These are phyloP conservation scores for Medicago lupulina DNA, from an alignment of 306 rosid species.

Conservation along the genomic window DNA sequence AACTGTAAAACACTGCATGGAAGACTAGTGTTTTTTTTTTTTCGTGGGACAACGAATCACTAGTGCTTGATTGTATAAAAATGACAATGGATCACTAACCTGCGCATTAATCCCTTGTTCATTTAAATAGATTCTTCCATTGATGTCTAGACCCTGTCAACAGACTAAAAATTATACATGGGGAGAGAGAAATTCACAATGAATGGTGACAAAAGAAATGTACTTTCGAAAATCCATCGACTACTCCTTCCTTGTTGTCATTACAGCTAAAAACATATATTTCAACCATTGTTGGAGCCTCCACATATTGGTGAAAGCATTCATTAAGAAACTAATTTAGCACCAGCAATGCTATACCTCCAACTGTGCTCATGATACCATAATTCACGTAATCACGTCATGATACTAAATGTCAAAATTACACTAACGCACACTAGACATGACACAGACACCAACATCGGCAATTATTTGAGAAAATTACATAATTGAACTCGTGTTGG, in stretches of 20 bases:
- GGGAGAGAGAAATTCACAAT: conserved; percentile 25
- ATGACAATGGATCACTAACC: too few species aligned
- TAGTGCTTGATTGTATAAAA: background rate
- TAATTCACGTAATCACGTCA: too few species aligned
- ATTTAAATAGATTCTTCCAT: conserved; percentile 81
- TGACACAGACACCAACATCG: too few species aligned
- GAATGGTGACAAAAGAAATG: conserved; percentile 36
- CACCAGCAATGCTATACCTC: too few species aligned
- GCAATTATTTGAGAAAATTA: too few species aligned
- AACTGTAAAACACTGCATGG: background rate
- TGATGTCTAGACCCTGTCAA: conserved; percentile 67
- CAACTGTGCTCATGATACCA: too few species aligned
- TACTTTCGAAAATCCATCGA: conserved; percentile 10
- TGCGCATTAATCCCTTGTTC: conserved; percentile 95
- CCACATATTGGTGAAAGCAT: conserved; percentile 7
- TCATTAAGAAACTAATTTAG: background rate
- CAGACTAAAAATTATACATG: conserved; percentile 32
- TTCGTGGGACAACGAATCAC: background rate
- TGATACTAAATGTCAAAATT: too few species aligned
- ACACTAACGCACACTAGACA: too few species aligned
- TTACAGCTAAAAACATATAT: conserved; percentile 19
- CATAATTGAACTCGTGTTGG: too few species aligned
- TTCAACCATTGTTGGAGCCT: conserved; percentile 18
- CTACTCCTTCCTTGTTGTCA: background rate
- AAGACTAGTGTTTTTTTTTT: background rate